A percentile compares a stretch with the other conserved stretches of the same genome.
phyloP scores from a whole-genome alignment of 148 eudicot genomes.

The Beta vulgaris region DNA sequence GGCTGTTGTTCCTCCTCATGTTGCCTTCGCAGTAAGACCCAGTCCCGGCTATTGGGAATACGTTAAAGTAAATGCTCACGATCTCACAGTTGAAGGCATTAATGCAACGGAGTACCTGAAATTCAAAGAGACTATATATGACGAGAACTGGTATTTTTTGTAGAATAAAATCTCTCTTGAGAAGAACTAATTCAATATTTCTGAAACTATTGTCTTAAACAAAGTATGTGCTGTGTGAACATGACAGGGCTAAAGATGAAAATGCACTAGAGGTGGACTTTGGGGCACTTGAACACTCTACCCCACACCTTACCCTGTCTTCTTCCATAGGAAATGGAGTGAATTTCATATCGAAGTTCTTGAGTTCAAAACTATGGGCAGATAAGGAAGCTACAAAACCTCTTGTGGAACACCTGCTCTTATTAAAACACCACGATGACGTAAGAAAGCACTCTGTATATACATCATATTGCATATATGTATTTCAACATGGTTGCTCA shows the following conservation, averaged over 20 bases:
- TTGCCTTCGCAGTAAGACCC: constrained; percentile 82
- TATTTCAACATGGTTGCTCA: background rate
- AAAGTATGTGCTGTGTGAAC: background rate
- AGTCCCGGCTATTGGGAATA: constrained; percentile 88
- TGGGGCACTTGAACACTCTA: constrained; percentile 66
- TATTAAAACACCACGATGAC: constrained; percentile 62
- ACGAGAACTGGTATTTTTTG: constrained; percentile 59
- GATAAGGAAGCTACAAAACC: constrained; percentile 50
- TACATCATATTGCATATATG: background rate
- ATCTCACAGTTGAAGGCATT: constrained; percentile 73
- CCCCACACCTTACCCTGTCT: constrained; percentile 60
- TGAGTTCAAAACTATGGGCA: constrained; percentile 57
- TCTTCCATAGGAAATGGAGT: constrained; percentile 82
- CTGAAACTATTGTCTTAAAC: background rate
- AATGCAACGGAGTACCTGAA: constrained; percentile 68
- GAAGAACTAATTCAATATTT: background rate
- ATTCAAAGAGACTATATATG: constrained; percentile 66
- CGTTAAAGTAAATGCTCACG: constrained; percentile 66
- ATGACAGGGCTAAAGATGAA: constrained; percentile 85
- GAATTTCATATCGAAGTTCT: constrained; percentile 59
- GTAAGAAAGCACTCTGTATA: constrained; percentile 35
- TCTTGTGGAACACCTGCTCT: constrained; percentile 70
- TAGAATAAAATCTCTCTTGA: background rate
- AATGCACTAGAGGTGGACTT: constrained; percentile 84
- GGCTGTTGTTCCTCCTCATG: constrained; percentile 78